phyloP scores from a whole-genome alignment of 306 rosid genomes.

The Glycine soja region DNA sequence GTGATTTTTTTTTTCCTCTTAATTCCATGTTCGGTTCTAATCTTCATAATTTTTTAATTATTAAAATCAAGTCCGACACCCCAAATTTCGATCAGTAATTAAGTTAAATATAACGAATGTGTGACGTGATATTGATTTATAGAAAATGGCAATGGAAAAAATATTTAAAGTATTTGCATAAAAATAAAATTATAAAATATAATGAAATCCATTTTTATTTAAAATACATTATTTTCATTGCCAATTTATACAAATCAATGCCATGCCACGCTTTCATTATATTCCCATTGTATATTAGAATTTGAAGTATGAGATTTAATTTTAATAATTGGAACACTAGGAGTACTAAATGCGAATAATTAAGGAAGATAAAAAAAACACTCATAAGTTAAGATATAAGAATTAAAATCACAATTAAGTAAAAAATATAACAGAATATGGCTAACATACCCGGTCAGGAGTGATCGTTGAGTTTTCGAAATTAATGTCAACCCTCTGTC shows the following conservation, averaged over 20 bases:
- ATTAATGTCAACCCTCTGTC: slow-evolving; percentile 76
- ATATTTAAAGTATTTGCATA: too few relatives aligned
- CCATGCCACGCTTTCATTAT: not conserved
- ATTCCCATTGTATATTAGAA: not conserved
- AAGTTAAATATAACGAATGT: not conserved
- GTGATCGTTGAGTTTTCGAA: slow-evolving; percentile 70
- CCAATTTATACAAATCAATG: not conserved
- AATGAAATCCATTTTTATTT: not conserved
- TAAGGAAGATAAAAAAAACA: not conserved
- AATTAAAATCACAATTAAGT: not conserved
- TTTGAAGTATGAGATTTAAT: too few relatives aligned
- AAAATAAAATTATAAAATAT: not conserved
- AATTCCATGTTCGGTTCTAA: not conserved
- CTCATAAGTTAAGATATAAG: not conserved
- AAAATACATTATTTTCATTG: not conserved
- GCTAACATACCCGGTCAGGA: slow-evolving; percentile 72
- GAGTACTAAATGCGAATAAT: not conserved
- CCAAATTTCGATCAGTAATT: not conserved
- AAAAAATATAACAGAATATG: not conserved
- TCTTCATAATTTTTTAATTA: not conserved
- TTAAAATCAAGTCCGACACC: not conserved
- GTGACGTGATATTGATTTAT: not conserved
- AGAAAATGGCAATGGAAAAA: not conserved
- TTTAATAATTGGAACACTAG: not conserved
- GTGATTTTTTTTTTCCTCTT: not conserved